Evolutionary conservation across 2,329 filamentous ascomycete genomes (phyloP).

Genomic region (Sarocladium strictum): DNA sequence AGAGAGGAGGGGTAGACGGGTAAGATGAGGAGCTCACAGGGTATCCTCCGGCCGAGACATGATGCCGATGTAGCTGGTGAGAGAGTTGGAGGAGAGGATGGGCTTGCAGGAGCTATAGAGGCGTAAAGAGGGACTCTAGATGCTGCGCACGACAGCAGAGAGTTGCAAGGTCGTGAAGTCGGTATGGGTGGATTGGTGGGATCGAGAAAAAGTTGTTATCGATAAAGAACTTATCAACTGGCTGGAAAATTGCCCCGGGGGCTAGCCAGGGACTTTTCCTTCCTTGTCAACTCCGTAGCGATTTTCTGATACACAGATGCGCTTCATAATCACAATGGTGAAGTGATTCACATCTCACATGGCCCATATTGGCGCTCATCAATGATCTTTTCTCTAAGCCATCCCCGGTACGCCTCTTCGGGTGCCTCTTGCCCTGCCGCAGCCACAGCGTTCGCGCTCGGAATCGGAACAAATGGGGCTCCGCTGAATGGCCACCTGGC

Average conservation of each 20-base stretch:
- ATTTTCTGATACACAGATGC: constrained; percentile 12
- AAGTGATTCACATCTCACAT: not conserved
- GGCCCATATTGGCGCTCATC: too few species aligned
- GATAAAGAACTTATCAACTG: not conserved
- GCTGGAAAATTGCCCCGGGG: too few species aligned
- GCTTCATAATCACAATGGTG: not conserved
- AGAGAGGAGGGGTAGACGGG: constrained; percentile 20
- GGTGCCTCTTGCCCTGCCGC: not conserved
- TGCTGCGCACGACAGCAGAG: not conserved
- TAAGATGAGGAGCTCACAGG: constrained; percentile 52
- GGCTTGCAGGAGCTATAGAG: not conserved
- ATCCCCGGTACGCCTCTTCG: too few species aligned
- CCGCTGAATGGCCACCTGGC: not conserved
- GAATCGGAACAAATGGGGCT: not conserved
- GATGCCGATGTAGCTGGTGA: constrained; percentile 24
- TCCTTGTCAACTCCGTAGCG: not conserved
- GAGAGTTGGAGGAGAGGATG: not conserved
- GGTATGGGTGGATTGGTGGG: not conserved
- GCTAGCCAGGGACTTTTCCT: constrained; percentile 5
- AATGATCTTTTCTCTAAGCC: too few species aligned
- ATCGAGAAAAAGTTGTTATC: constrained; percentile 7
- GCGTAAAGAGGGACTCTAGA: not conserved
- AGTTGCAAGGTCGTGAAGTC: not conserved
- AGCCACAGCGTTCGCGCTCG: not conserved
- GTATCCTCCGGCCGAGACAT: constrained; percentile 98